Percentiles rank a stretch among this genome's conserved stretches.
Evolutionary conservation across 2,329 filamentous ascomycete species (phyloP).

Genomic region (Fusarium irregulare): DNA sequence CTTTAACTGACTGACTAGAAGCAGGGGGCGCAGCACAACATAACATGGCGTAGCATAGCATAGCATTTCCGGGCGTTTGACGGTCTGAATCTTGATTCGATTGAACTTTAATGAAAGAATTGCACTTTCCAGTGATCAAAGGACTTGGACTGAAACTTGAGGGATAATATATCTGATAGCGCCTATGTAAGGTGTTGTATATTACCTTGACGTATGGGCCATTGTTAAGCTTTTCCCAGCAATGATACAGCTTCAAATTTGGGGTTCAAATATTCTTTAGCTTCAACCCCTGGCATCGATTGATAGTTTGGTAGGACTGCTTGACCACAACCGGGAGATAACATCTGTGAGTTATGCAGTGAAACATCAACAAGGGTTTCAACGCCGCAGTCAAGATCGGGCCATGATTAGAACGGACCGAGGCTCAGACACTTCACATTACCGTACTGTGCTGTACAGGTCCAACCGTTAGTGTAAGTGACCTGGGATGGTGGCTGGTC

Average conservation of each 20-base stretch:
- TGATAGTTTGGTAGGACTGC: not conserved
- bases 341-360: slow-evolving; percentile 19
- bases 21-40: slow-evolving; percentile 22
- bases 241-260: slow-evolving; percentile 9
- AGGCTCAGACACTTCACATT: slow-evolving; percentile 14
- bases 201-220: not conserved
- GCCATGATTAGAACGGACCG: slow-evolving; percentile 34
- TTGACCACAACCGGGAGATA: slow-evolving; percentile 16
- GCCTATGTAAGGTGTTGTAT: not conserved
- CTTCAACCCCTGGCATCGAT: not conserved
- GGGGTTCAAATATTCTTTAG: not conserved
- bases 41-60: slow-evolving; percentile 7
- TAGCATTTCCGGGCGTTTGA: slow-evolving; percentile 39
- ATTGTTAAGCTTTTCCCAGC: not conserved
- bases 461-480: slow-evolving; percentile 17
- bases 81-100: slow-evolving; percentile 11
- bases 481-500: slow-evolving; percentile 5
- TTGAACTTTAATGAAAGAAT: slow-evolving; percentile 24
- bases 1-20: slow-evolving; percentile 10
- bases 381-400: slow-evolving; percentile 27
- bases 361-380: slow-evolving; percentile 20
- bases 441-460: not conserved
- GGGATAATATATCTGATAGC: not conserved
- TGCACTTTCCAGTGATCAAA: slow-evolving; percentile 5
- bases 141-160: not conserved